phyloP scores from a whole-genome alignment of 2,329 filamentous ascomycete genomes.

The Stagonosporopsis tanaceti region DNA sequence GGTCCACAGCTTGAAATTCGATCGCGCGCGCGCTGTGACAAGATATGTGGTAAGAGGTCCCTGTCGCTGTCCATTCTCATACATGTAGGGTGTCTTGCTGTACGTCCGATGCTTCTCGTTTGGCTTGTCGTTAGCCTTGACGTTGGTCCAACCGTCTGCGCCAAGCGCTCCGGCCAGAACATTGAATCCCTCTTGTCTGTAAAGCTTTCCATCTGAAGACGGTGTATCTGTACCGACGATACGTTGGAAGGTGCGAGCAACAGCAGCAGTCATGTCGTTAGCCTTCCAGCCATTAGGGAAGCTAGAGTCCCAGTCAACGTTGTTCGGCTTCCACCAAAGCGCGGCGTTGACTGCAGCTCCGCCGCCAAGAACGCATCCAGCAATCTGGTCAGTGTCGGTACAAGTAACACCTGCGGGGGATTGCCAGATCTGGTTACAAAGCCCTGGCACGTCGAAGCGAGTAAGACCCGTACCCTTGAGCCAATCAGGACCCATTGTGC shows the following conservation, averaged over 20 bases:
- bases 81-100: slow-evolving; percentile 73
- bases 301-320: slow-evolving; percentile 73
- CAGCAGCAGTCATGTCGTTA: slow-evolving; percentile 66
- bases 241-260: slow-evolving; percentile 69
- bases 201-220: slow-evolving; percentile 71
- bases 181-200: slow-evolving; percentile 72
- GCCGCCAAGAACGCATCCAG: slow-evolving; percentile 74
- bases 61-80: slow-evolving; percentile 69
- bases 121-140: slow-evolving; percentile 67
- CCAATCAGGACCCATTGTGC: slow-evolving; percentile 69
- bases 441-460: slow-evolving; percentile 74
- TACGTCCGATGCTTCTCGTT: slow-evolving; percentile 71
- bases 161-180: slow-evolving; percentile 67
- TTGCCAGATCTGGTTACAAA: slow-evolving; percentile 75
- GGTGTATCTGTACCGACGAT: slow-evolving; percentile 74
- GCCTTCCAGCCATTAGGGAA: slow-evolving; percentile 77
- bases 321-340: slow-evolving; percentile 72
- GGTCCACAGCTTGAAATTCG: slow-evolving; percentile 73
- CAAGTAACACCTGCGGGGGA: slow-evolving; percentile 71
- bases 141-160: slow-evolving; percentile 68
- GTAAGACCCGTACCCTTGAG: slow-evolving; percentile 68
- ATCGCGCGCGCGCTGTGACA: slow-evolving; percentile 64
- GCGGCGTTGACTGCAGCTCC: slow-evolving; percentile 73
- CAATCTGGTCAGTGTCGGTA: slow-evolving; percentile 75
- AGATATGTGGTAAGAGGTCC: slow-evolving; percentile 78